These are phyloP conservation scores for Hypoxylon sp. DNA, from an alignment of 2,329 filamentous ascomycete species.

Conservation along the genomic window DNA sequence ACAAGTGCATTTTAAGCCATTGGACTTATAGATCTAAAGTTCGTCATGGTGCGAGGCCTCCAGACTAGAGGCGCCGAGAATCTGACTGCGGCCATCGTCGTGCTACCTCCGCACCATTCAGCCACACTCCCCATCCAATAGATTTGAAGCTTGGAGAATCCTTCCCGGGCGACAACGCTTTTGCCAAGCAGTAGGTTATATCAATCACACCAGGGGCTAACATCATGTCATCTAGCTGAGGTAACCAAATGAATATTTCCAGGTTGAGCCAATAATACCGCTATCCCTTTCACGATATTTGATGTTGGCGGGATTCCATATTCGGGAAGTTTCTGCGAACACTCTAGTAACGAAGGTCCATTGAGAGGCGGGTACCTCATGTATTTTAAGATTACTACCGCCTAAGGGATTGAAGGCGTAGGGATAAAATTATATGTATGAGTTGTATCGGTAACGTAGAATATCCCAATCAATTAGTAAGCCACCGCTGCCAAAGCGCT, in stretches of 20 bases:
- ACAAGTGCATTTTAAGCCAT: neutral
- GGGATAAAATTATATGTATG: too few species aligned
- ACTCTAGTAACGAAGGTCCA: neutral
- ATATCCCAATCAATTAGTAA: neutral
- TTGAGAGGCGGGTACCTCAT: too few species aligned
- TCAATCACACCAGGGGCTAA: neutral
- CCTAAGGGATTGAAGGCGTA: too few species aligned
- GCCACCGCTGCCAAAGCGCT: neutral
- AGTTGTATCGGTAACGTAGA: too few species aligned
- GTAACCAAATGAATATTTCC: neutral
- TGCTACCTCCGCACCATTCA: slow-evolving; percentile 27
- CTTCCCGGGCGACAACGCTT: slow-evolving; percentile 20
- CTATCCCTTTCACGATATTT: neutral
- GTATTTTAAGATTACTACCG: too few species aligned
- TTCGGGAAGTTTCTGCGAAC: slow-evolving; percentile 3
- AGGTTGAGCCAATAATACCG: slow-evolving; percentile 1
- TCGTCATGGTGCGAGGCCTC: slow-evolving; percentile 22
- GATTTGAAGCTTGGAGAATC: slow-evolving; percentile 20
- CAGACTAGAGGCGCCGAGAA: neutral
- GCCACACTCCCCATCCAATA: slow-evolving; percentile 31
- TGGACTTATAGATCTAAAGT: neutral
- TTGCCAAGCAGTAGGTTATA: slow-evolving; percentile 20
- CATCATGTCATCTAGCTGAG: slow-evolving; percentile 2
- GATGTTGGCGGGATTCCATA: slow-evolving; percentile 2
- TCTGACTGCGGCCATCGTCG: slow-evolving; percentile 10